phyloP scores from a whole-genome alignment of 306 rosid genomes.

The Psophocarpus tetragonolobus region DNA sequence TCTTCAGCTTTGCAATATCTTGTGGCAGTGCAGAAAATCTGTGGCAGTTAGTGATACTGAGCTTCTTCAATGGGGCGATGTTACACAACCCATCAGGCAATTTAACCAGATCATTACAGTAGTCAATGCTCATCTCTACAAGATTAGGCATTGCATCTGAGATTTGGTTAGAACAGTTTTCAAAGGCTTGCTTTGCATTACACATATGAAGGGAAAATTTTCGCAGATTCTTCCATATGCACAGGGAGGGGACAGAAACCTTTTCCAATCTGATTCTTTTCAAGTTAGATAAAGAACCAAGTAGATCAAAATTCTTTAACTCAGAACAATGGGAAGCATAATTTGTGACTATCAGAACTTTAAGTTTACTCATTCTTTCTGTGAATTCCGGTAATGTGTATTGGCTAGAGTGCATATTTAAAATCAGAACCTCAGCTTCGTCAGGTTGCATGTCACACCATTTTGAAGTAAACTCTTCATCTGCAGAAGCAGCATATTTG shows the following conservation, averaged over 20 bases:
- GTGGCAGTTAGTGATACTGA: conserved; percentile 53
- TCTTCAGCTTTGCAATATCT: conserved; percentile 37
- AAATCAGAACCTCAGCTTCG: too few relatives aligned
- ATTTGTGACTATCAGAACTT: too few relatives aligned
- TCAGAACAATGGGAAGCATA: too few relatives aligned
- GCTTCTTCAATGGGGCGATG: conserved; percentile 38
- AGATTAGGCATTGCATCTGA: conserved; percentile 48
- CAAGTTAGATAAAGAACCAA: too few relatives aligned
- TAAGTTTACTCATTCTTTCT: too few relatives aligned
- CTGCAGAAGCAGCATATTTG: too few relatives aligned
- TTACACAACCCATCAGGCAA: conserved; percentile 39
- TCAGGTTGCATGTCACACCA: too few relatives aligned
- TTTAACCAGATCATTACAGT: conserved; percentile 45
- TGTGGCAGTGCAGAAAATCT: conserved; percentile 36
- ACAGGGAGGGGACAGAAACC: conserved; percentile 43
- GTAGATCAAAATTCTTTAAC: too few relatives aligned
- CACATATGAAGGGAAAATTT: conserved; percentile 55
- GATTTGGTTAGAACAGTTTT: not conserved
- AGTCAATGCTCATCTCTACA: conserved; percentile 49
- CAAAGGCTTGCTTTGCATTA: conserved; percentile 37
- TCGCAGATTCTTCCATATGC: conserved; percentile 35
- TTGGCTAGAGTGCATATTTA: too few relatives aligned
- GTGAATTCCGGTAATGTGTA: too few relatives aligned
- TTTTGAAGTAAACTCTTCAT: too few relatives aligned
- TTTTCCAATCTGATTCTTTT: conserved; percentile 49